These are phyloP conservation scores for Spirogloea muscicola DNA, from an alignment of 139 green algal genomes.

Conservation along the genomic window DNA sequence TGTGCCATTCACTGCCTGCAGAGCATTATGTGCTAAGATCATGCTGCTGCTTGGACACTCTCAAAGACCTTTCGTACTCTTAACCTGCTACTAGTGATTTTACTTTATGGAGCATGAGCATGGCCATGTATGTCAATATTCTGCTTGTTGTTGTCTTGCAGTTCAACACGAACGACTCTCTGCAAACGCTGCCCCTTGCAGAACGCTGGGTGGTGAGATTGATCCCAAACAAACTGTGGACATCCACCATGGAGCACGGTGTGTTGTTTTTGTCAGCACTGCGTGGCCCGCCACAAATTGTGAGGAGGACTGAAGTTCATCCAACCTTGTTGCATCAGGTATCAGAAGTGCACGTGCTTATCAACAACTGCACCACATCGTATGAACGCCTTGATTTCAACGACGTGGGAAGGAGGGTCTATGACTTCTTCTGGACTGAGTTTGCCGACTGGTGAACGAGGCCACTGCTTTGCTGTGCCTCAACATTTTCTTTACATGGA, in stretches of 20 bases:
- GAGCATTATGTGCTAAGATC: background rate
- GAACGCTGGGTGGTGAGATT: constrained; percentile 84
- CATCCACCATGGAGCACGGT: too few species aligned
- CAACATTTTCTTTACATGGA: background rate
- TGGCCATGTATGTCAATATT: background rate
- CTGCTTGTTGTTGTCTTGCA: constrained; percentile 11
- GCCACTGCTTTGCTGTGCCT: background rate
- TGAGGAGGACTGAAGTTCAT: background rate
- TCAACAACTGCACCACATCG: constrained; percentile 61
- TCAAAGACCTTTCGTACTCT: too few species aligned
- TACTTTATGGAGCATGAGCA: too few species aligned
- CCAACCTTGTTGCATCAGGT: constrained; percentile 10
- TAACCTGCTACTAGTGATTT: too few species aligned
- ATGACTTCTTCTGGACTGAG: constrained; percentile 94
- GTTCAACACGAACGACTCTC: constrained; percentile 24
- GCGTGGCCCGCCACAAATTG: background rate
- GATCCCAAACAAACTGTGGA: constrained; percentile 19
- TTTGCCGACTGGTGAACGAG: constrained; percentile 98
- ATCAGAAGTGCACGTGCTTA: constrained; percentile 47
- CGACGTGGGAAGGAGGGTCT: constrained; percentile 64
- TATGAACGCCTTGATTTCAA: constrained; percentile 64
- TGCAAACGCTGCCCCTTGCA: constrained; percentile 63
- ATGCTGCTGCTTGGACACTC: background rate
- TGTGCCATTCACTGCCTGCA: background rate
- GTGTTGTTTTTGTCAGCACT: background rate